Percentiles rank a stretch among this genome's conserved stretches.
Evolutionary conservation across 106 monocot genomes (phyloP).

Genomic region (Dendrobium chrysotoxum): DNA sequence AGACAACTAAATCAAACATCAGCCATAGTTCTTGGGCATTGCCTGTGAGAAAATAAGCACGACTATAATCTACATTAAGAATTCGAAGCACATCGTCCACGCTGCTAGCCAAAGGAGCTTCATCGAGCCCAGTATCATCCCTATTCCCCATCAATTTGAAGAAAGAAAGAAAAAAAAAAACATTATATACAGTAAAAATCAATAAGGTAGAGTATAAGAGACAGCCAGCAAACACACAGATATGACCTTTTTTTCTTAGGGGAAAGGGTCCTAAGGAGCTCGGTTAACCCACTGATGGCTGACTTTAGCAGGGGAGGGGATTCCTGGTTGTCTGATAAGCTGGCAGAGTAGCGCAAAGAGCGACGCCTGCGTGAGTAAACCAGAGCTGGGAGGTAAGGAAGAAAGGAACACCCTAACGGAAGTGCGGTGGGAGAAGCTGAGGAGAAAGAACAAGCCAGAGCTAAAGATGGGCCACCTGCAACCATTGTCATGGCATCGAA

Average conservation of each 20-base stretch:
- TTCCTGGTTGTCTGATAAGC: conserved; percentile 3
- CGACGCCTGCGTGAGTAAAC: neutral
- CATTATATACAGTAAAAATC: neutral
- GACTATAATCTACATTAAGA: conserved; percentile 32
- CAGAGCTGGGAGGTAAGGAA: neutral
- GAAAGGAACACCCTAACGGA: neutral
- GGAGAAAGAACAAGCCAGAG: too few species aligned
- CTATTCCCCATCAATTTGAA: neutral
- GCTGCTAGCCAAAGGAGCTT: conserved; percentile 10
- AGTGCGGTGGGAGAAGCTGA: neutral
- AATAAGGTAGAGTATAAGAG: neutral
- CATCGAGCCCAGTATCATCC: conserved; percentile 2
- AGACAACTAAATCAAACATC: neutral
- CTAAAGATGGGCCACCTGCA: too few species aligned
- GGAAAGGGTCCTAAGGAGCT: conserved; percentile 41
- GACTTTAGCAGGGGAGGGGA: conserved; percentile 34
- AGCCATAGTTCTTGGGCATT: neutral
- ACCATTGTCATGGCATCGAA: too few species aligned
- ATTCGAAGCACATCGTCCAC: conserved; percentile 44
- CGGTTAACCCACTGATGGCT: conserved; percentile 36
- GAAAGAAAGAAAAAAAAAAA: neutral
- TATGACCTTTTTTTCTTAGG: conserved; percentile 22
- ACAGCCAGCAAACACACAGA: too few species aligned
- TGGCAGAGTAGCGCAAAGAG: conserved; percentile 19
- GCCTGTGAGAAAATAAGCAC: conserved; percentile 66